Evolutionary conservation across 2,329 filamentous ascomycete genomes (phyloP), one percentile per base, ranked within the genome.

Genomic region (Alternaria dauci): DNA sequence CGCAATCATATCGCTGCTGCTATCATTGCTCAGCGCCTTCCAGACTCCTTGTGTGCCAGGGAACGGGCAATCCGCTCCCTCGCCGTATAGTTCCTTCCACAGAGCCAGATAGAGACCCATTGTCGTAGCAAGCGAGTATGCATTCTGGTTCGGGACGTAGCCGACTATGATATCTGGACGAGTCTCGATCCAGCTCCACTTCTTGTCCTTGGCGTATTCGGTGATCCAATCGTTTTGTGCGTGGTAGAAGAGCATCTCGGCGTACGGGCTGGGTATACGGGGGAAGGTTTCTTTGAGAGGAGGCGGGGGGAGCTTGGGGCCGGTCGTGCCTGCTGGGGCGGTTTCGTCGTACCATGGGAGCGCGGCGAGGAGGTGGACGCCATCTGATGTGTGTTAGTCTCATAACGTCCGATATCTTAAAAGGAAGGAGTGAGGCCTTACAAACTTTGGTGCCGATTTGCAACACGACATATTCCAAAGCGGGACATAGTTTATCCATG

Each of bases 81-180:
- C 69, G 16, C 80, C 80, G 54, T 81, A 62, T 6, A 81, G 65
- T 59, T 79, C 75, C 6, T 70, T 69, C 59, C 70, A 80, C 12
- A 82, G 62, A 11, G 67, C 68, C 4, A 81, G 66, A 61, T 78
- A 82, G 36, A 81, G 70, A 6, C 74, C 80, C 16, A 81, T 59
- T 3, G 71, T 66, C 5, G 73, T 75, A 8, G 71, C 77, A 2
- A 80, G 63, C 6, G 71, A 75, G 69, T 79, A 80, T 58, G 77
- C 77, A 53, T 80, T 81, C 34, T 73, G 70, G 55, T 79, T 79
- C 5, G 79, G 79, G 4, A 81, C 76, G 55, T 80, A 80, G 12
- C 80, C 80, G 39, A 82, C 71, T 58, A 81, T 78, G 34, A 80
- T 76, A 53, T 81, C 80, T 0, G 79, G 78, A 2, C 78, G 67